Percentiles rank a stretch among this genome's conserved stretches.
phyloP scores from a whole-genome alignment of 164 flowering plant species.

The Paratinospora sagittata region DNA sequence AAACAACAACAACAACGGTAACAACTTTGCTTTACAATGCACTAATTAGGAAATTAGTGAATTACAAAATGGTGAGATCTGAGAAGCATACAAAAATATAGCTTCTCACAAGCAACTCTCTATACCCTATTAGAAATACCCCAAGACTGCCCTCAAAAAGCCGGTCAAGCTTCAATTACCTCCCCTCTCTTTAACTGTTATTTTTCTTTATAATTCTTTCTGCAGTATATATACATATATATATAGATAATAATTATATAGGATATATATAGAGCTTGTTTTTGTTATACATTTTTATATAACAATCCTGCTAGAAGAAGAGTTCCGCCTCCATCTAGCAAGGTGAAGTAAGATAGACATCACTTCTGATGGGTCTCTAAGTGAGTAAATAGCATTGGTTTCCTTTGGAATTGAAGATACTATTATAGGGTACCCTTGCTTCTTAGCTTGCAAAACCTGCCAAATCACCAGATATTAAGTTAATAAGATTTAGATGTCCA shows the following conservation, averaged over 20 bases:
- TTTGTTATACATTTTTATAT: neutral
- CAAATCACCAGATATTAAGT: neutral
- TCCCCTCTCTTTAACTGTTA: neutral
- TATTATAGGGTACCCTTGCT: conserved; percentile 42
- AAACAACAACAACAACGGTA: neutral
- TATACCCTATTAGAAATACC: neutral
- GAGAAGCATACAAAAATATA: conserved; percentile 2
- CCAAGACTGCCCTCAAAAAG: neutral
- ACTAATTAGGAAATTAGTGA: neutral
- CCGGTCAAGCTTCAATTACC: neutral
- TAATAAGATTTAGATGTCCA: too few relatives aligned
- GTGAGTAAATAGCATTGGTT: conserved; percentile 49
- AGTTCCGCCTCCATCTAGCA: conserved; percentile 32
- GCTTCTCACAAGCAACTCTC: conserved; percentile 1
- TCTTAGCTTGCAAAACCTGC: conserved; percentile 36
- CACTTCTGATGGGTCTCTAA: conserved; percentile 51
- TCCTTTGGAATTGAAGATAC: conserved; percentile 53
- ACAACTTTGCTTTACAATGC: neutral
- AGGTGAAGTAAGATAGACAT: conserved; percentile 34
- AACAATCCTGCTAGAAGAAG: conserved; percentile 3
- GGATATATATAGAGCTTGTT: neutral
- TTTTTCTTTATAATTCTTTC: neutral
- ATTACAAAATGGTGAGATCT: neutral
- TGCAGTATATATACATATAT: neutral
- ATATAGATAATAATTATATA: neutral